Evolutionary conservation across 192 early-diverging fungal species (phyloP), one percentile per base, ranked within the genome.

Genomic region (Allomyces macrogynus): DNA sequence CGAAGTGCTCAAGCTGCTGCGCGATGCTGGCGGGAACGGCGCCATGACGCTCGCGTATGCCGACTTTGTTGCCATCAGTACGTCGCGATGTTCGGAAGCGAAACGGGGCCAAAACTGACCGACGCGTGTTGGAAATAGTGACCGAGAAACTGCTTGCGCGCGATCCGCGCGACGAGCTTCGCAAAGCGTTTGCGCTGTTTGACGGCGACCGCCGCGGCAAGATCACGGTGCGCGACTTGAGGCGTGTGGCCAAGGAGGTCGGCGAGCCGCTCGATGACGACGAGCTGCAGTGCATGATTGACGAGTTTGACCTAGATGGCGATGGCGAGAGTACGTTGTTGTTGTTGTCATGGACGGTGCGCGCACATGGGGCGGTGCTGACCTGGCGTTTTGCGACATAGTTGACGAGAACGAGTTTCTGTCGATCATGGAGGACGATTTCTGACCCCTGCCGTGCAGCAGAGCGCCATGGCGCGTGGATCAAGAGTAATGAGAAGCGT

Each of bases 391-490:
- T 67, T 24, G 23, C 12, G 49, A 32, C 73, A 67, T 72, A 88
- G 87, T 90, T 62, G 88, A 86, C 74, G 84, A 88, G 64, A 79
- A 87, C 66, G 89, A 90, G 73, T 90, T 90, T 74, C 75, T 89
- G 64, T 72, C 74, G 62, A 90, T 90, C 67, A 90, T 90, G 89
- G 85, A 80, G 24, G 84, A 80, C 40, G 75, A 73, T 71, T 64
- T 32, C 3, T 68, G 4, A 65, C 32, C 32, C 7, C 32, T 7
- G 7, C 26, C 4, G 32, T 40, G 32, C 7, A 8, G 32, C 32
- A 40, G 32, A 40, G 32, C 32, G 4, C 32, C 32, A 40, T 40
- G 32, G 32, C 32, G 32, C 32, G 7, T 40, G 32, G 32, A 40
- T 40, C 32, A 40, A 7, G 32, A 8, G 32, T 7, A 4, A 26